These are phyloP conservation scores for Fraxinus velutina DNA, from an alignment of 305 asterid genomes.

Conservation along the genomic window DNA sequence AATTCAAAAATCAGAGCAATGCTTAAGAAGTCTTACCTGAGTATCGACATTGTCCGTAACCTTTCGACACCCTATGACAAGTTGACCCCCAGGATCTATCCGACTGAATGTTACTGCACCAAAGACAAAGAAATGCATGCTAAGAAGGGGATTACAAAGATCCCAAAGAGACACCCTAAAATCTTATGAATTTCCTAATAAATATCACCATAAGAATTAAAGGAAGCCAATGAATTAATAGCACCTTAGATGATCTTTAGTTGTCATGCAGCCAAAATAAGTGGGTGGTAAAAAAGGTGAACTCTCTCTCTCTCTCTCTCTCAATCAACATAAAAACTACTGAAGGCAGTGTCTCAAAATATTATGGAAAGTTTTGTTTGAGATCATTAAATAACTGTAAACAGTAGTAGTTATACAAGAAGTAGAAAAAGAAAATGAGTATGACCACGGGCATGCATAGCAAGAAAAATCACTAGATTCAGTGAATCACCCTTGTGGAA, in stretches of 20 bases:
- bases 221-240: not conserved
- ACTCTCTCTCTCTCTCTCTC: not conserved
- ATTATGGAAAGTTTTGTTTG: not conserved
- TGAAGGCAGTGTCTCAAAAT: not conserved
- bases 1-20: slow-evolving; percentile 4
- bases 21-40: slow-evolving; percentile 48
- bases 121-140: slow-evolving; percentile 14
- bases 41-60: slow-evolving; percentile 50
- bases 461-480: not conserved
- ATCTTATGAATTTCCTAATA: not conserved
- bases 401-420: not conserved
- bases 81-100: slow-evolving; percentile 79
- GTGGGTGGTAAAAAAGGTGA: not conserved
- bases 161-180: not conserved
- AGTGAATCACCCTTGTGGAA: not conserved
- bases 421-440: not conserved
- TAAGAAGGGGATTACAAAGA: not conserved
- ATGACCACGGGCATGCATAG: not conserved
- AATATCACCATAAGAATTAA: not conserved
- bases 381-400: not conserved
- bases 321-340: not conserved
- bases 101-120: slow-evolving; percentile 79
- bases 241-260: not conserved
- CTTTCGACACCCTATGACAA: slow-evolving; percentile 91
- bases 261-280: not conserved